Evolutionary conservation across 305 asterid species (phyloP).

Genomic region (Withania somnifera): DNA sequence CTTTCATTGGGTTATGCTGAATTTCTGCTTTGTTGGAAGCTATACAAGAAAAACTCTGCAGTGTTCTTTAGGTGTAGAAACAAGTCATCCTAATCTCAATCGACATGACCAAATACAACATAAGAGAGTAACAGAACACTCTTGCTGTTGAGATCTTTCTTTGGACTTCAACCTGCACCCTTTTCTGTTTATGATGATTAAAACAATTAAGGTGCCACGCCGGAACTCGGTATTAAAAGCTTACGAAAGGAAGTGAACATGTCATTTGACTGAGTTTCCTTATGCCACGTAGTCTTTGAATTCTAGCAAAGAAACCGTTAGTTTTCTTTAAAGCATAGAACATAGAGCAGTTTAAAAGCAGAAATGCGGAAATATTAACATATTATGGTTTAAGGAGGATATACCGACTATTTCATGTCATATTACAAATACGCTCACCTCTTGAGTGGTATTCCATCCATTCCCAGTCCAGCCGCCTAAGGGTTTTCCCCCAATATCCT

Average conservation of each 20-base stretch:
- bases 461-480: constrained; percentile 36
- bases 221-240: background rate
- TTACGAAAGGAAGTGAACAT: background rate
- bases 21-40: background rate
- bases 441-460: constrained; percentile 12
- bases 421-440: constrained; percentile 29
- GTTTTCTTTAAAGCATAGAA: background rate
- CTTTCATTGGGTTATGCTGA: background rate
- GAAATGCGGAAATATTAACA: background rate
- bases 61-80: background rate
- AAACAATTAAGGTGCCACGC: background rate
- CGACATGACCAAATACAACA: background rate
- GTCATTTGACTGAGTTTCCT: background rate
- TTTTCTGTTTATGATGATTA: background rate
- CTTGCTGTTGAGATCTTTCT: background rate
- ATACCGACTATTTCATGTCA: background rate
- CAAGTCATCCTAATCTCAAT: background rate
- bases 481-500: constrained; percentile 42
- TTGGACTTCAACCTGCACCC: background rate
- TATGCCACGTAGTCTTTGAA: background rate
- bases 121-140: background rate
- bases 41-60: background rate
- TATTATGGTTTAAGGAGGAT: background rate
- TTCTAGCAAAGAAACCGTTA: background rate
- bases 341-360: background rate